Evolutionary conservation across 371 early-diverging fungal species (phyloP), one percentile per base, ranked within the genome.

Genomic region (Rhizopus microsporus): DNA sequence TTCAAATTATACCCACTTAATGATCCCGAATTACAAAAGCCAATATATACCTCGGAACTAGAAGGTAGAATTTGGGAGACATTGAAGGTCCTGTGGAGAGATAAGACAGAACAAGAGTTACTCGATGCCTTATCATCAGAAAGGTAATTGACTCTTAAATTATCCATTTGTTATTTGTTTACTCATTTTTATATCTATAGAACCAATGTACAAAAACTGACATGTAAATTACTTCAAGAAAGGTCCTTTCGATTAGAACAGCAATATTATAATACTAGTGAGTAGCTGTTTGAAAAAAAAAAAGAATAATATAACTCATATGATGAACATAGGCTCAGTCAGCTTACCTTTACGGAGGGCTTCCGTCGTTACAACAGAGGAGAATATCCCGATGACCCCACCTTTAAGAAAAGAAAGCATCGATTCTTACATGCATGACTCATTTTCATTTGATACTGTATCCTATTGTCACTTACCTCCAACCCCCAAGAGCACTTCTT

Each of bases 11-110:
- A 65, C 52, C 70, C 66, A 32, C 31, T 68, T 30, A 42, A 61
- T n/a, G 57, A 75, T 40, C 68, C 59, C 31, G 44, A 59, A 8
- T 51, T 75, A 10, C 53, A 57, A 5, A 38, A 29, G 3, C 63
- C 77, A 10, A 17, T 77, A 39, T 58, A 72, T 13, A 32, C 65
- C 39, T 29, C 44, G 17, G 77, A 77, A 37, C 43, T 75, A 32
- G 74, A 65, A 37, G 68, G 71, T 15, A 67, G 64, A 29, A 72
- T 67, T 37, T 80, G 76, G 74, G 72, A 67, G 62, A 72, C 66
- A 1, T 56, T 70, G 32, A 71, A 65, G 46, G 67, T 68, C 9
- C 63, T 67, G 8, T 67, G 63, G 70, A 34, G 67, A 49, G 70
- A 72, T 40, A 61, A 56, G 12, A 42, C 61, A 10, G 63, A 63